These are phyloP conservation scores for Neurospora sp. DNA, from an alignment of 495 filamentous ascomycete species.

Conservation along the genomic window DNA sequence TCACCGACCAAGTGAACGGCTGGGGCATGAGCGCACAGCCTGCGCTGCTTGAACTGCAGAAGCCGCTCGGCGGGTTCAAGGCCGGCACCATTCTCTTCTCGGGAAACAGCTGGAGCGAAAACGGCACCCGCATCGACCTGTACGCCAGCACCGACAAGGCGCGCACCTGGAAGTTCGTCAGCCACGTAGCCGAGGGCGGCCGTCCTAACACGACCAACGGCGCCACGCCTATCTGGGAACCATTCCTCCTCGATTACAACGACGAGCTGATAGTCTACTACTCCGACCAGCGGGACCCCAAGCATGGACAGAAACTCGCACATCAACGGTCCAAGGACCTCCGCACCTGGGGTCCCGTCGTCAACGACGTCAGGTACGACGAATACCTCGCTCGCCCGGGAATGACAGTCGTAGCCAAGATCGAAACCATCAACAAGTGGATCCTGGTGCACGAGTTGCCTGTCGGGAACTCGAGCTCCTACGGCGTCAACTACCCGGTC, in stretches of 20 bases:
- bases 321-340: conserved; percentile 51
- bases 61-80: conserved; percentile 43
- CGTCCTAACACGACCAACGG: conserved; percentile 51
- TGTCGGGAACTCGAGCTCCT: conserved; percentile 19
- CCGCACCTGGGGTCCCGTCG: conserved; percentile 44
- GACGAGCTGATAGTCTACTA: conserved; percentile 54
- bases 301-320: conserved; percentile 55
- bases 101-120: conserved; percentile 49
- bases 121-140: conserved; percentile 53
- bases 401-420: conserved; percentile 48
- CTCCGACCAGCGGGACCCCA: conserved; percentile 56
- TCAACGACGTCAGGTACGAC: conserved; percentile 51
- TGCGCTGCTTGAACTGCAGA: conserved; percentile 49
- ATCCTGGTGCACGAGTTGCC: conserved; percentile 20
- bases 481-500: conserved; percentile 33
- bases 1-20: conserved; percentile 52
- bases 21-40: conserved; percentile 61
- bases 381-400: conserved; percentile 55
- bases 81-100: conserved; percentile 52
- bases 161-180: conserved; percentile 55
- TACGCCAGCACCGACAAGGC: conserved; percentile 53
- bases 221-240: conserved; percentile 60
- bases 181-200: conserved; percentile 54
- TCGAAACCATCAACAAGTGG: conserved; percentile 19
- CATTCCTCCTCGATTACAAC: conserved; percentile 48